Base-by-base conservation (phyloP, 306 rosid genomes). In the Corylus heterophylla region DNA sequence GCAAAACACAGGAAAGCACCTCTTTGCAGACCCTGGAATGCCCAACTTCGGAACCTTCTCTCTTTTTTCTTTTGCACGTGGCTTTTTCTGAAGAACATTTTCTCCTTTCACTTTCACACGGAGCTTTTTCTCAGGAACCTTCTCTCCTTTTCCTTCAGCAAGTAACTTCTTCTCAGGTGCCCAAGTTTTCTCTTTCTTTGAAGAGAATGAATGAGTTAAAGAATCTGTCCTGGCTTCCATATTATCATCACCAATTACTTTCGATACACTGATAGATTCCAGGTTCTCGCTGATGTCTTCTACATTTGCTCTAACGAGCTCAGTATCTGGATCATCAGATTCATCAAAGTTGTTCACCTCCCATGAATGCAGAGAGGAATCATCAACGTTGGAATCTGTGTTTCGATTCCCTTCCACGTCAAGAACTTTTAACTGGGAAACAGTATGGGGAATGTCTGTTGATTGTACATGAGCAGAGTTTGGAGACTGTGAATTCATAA, bases 11-110 rank as follows among this genome's bases (percentile, higher is more conserved):
- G 72, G 59, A n/a, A 14, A 64, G 82, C 80, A 90, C 98, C 94
- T 92, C 86, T 81, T 92, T 51, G 97, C 81, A 8, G 98, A 86
- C 77, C 96, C 96, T 29, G 89, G 89, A 56, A 94, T 73, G 37
- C 7, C 83, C 22, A 85, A 79, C 82, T 83, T 86, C 0, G 82
- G 81, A 80, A 35, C 74, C 54, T 73, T 84, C 69, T 63, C 85
- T 74, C 63, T 74, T 48, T 85, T 88, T 48, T 66, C 80, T 61
- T 83, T 85, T 39, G 6, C 67, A 11, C 14, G 39, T 47, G 8
- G 54, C 54, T 83, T 81, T 76, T 83, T 85, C 85, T 74, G 72
- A 0, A 86, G 75, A 55, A 52, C 78, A 73, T 79, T 83, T 48
- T 82, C 88, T 10, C n/a, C 80, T 66, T 83, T 90, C 69, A 52